phyloP scores from a whole-genome alignment of 768 basidiomycete genomes.

The Mrakia gelida region DNA sequence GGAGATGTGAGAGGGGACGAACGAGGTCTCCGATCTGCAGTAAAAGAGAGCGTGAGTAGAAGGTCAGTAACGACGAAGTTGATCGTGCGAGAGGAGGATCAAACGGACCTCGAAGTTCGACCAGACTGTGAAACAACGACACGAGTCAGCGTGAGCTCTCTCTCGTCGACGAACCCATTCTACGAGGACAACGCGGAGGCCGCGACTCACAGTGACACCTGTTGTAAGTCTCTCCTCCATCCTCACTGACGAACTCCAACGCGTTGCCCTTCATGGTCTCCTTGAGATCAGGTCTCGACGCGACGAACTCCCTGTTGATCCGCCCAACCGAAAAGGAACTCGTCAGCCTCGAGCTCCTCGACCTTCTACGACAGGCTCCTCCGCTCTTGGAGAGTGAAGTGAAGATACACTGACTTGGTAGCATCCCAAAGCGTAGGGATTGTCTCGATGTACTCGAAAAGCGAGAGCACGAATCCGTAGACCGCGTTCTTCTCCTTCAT shows the following conservation, averaged over 20 bases:
- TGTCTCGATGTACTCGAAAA: conserved; percentile 64
- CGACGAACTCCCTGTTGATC: conserved; percentile 40
- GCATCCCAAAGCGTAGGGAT: conserved; percentile 74
- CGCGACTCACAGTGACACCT: conserved; percentile 1
- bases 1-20: background rate
- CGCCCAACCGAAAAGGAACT: background rate
- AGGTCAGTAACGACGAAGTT: background rate
- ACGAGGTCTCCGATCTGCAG: conserved; percentile 13
- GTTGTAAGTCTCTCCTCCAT: conserved; percentile 69
- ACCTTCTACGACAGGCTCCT: background rate
- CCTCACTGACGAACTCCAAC: conserved; percentile 68
- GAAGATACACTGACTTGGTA: conserved; percentile 48
- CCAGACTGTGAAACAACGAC: conserved; percentile 59
- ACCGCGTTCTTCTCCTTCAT: conserved; percentile 77
- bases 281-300: conserved; percentile 30
- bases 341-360: background rate
- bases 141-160: background rate
- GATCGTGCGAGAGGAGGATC: background rate
- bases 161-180: too few relatives aligned
- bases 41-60: conserved; percentile 48
- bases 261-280: conserved; percentile 53
- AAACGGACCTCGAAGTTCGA: conserved; percentile 82
- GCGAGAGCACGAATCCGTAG: conserved; percentile 82
- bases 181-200: conserved; percentile 10
- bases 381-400: too few relatives aligned